Conservation (phyloP, 2,329 filamentous ascomycete genomes). For the Cadophora sp. region DNA sequence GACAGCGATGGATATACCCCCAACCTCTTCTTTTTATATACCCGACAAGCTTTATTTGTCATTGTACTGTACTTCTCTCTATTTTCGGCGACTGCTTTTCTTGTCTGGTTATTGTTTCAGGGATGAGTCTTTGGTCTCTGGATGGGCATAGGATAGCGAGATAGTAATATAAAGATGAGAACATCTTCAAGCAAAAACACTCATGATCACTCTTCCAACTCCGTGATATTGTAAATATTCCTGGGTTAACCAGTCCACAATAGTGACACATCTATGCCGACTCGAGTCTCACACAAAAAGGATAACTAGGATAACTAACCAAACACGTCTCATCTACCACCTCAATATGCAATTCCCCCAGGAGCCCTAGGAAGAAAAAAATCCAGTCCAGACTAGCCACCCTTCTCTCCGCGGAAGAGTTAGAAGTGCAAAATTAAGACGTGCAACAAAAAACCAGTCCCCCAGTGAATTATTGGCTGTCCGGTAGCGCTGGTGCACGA, state of each 20-base stretch:
- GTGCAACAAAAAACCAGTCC: constrained; percentile 6
- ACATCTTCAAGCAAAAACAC: not conserved
- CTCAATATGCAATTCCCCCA: constrained; percentile 1
- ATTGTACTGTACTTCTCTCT: constrained; percentile 16
- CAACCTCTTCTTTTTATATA: constrained; percentile 36
- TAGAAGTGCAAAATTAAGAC: constrained; percentile 21
- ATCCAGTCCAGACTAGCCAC: not conserved
- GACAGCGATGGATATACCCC: constrained; percentile 41
- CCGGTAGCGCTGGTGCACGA: constrained; percentile 3
- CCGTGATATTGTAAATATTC: not conserved
- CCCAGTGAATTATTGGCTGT: not conserved
- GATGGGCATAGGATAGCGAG: constrained; percentile 9
- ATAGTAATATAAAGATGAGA: constrained; percentile 6
- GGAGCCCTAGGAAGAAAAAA: not conserved
- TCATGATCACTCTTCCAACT: not conserved
- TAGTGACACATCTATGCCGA: not conserved
- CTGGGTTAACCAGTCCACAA: not conserved
- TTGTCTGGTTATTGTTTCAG: too few species aligned
- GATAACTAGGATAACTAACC: too few species aligned
- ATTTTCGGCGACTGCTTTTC: not conserved
- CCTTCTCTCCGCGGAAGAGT: constrained; percentile 6
- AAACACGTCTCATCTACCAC: not conserved
- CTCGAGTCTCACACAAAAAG: not conserved
- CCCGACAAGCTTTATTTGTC: constrained; percentile 28
- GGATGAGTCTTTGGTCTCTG: constrained; percentile 18